Evolutionary conservation across 1,284 basidiomycete genomes (phyloP).

Genomic region (Meira miltonrushii): DNA sequence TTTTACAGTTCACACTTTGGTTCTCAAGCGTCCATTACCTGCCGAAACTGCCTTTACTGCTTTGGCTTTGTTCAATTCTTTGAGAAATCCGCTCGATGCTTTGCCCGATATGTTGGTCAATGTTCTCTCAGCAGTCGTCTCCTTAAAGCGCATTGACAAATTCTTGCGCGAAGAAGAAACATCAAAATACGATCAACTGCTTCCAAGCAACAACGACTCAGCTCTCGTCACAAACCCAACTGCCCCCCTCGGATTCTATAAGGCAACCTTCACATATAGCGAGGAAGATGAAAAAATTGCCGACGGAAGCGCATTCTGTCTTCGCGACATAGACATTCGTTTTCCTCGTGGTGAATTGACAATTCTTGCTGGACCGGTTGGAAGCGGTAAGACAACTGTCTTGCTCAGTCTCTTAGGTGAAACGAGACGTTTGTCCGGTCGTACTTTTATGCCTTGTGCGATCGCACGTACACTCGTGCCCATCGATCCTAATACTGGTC

Average conservation of each 20-base stretch:
- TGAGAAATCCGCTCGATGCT: constrained; percentile 42
- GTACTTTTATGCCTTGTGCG: constrained; percentile 58
- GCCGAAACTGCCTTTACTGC: constrained; percentile 58
- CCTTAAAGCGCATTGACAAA: constrained; percentile 52
- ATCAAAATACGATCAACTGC: constrained; percentile 58
- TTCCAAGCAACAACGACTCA: constrained; percentile 16
- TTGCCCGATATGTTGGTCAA: constrained; percentile 55
- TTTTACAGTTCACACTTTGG: constrained; percentile 61
- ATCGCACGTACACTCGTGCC: constrained; percentile 50
- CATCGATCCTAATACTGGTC: constrained; percentile 58
- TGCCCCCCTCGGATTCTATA: constrained; percentile 56
- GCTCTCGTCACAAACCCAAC: constrained; percentile 23
- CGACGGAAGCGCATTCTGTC: constrained; percentile 48
- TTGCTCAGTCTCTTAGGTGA: constrained; percentile 63
- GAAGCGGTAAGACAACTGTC: constrained; percentile 56
- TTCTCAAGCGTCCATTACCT: constrained; percentile 56
- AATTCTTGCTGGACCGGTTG: constrained; percentile 62
- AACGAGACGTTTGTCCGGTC: constrained; percentile 56
- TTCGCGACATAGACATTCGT: constrained; percentile 59
- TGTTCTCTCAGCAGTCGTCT: constrained; percentile 53
- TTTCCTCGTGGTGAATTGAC: constrained; percentile 62
- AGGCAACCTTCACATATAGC: constrained; percentile 56
- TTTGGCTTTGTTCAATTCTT: constrained; percentile 57
- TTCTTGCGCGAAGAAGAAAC: constrained; percentile 60
- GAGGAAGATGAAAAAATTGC: constrained; percentile 25